Base-by-base conservation (phyloP, 805 yeast species). In the Kluyveromyces dobzhanskii region DNA sequence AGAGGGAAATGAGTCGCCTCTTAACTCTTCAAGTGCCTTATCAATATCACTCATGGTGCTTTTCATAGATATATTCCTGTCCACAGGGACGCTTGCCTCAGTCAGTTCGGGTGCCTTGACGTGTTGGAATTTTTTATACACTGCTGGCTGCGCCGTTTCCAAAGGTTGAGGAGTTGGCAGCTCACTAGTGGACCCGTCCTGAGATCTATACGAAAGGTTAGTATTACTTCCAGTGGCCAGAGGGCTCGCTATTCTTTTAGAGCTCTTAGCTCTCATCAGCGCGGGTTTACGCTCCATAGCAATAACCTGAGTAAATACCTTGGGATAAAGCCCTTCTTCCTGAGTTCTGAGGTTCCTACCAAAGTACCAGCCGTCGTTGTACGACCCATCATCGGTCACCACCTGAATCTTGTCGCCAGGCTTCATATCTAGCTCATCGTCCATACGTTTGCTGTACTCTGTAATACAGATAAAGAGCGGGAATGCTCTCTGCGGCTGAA, bases 281-380 rank as follows among this genome's bases (percentile, higher is more conserved):
- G 71, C 43, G 1, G 78, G 75, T 40, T 58, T 61, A 13, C 59
- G 46, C 17, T 59, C 55, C 13, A 58, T 50, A 21, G 61, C 64
- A 4, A 65, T 60, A 8, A 73, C 56, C 48, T 80, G 80, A 1
- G 97, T 88, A 59, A 90, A 90, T 3, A 86, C 77, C 48, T 83
- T 84, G 11, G 98, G 98, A 54, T 87, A 92, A 30, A 90, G 65
- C 0, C 98, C 98, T 10, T 85, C 90, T 38, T 75, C 72, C 39
- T 76, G 74, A 0, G 90, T 78, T 36, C 73, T 54, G 36, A 85
- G 55, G 50, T 88, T 88, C 43, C 76, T 78, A 3, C 96, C 95
- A 72, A 85, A 82, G 56, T 81, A 92, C 99, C 99, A 92, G 13
- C 97, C 97, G 61, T 92, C 97, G 51, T 85, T 83, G 60, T 83